Evolutionary conservation across 2,329 filamentous ascomycete genomes (phyloP).

Genomic region (Neurospora crassa): DNA sequence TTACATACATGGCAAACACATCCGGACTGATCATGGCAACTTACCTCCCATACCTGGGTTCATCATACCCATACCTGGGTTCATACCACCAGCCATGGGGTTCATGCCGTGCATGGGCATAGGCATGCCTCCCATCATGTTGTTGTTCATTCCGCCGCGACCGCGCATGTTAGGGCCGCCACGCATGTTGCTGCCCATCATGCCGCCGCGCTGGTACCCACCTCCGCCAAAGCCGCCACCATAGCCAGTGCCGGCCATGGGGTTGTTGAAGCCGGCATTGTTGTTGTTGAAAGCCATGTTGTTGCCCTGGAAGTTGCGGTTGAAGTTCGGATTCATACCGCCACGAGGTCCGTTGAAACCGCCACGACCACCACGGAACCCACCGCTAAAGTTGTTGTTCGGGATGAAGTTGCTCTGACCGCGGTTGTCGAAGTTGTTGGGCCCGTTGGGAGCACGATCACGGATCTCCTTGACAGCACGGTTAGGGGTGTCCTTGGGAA

Average conservation of each 20-base stretch:
- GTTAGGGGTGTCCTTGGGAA: conserved; percentile 78
- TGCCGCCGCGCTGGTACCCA: conserved; percentile 36
- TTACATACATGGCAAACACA: background rate
- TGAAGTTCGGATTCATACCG: conserved; percentile 38
- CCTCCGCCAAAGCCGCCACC: conserved; percentile 36
- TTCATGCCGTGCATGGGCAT: conserved; percentile 30
- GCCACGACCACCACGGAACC: conserved; percentile 37
- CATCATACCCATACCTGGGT: conserved; percentile 38
- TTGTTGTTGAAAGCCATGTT: conserved; percentile 27
- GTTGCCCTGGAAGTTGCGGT: conserved; percentile 31
- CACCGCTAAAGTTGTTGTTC: conserved; percentile 25
- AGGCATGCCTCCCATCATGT: conserved; percentile 34
- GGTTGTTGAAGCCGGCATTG: conserved; percentile 34
- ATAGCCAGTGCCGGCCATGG: conserved; percentile 29
- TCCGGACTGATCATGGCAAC: conserved; percentile 17
- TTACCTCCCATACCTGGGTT: conserved; percentile 48
- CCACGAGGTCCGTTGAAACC: conserved; percentile 30
- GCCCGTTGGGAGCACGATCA: conserved; percentile 40
- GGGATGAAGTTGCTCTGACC: conserved; percentile 29
- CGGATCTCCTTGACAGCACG: conserved; percentile 55
- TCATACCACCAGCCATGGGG: conserved; percentile 24
- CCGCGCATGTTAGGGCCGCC: conserved; percentile 36
- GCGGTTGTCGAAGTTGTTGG: conserved; percentile 36
- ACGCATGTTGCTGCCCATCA: conserved; percentile 34
- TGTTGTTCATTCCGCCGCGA: conserved; percentile 28